Conservation (phyloP, 371 early-diverging fungal species). For the Paramicrosporidium saccamoebae region DNA sequence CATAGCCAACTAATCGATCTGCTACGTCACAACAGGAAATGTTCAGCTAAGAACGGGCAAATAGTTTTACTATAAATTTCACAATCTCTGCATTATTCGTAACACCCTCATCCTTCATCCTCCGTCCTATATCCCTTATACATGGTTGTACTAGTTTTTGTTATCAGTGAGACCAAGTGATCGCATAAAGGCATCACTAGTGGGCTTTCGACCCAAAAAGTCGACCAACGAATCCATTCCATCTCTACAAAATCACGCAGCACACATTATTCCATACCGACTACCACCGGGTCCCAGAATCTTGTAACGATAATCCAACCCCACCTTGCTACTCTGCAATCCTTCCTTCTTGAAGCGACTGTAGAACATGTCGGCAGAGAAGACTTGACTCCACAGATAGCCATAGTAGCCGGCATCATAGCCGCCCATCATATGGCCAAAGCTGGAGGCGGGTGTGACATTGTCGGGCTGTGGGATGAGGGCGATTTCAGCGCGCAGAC, state of each 20-base stretch:
- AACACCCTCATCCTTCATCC: too few species aligned
- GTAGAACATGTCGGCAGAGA: slow-evolving; percentile 47
- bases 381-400: slow-evolving; percentile 45
- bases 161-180: slow-evolving; percentile 8
- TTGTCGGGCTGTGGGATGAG: slow-evolving; percentile 9
- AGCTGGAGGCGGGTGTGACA: slow-evolving; percentile 6
- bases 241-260: slow-evolving; percentile 8
- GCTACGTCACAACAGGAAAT: too few species aligned
- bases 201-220: slow-evolving; percentile 54
- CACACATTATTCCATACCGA: slow-evolving; percentile 7
- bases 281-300: slow-evolving; percentile 32
- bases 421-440: slow-evolving; percentile 47
- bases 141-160: too few species aligned
- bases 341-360: slow-evolving; percentile 26
- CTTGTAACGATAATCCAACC: slow-evolving; percentile 17
- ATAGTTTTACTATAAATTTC: too few species aligned
- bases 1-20: too few species aligned
- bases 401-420: slow-evolving; percentile 41
- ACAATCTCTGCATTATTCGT: too few species aligned
- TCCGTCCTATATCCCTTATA: too few species aligned
- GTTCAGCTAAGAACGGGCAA: too few species aligned
- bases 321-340: slow-evolving; percentile 9
- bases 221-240: slow-evolving; percentile 23
- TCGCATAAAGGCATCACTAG: slow-evolving; percentile 24
- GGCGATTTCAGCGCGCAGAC: slow-evolving; percentile 20